phyloP scores from a whole-genome alignment of 2,329 filamentous ascomycete genomes.

The Ramularia endophylla region DNA sequence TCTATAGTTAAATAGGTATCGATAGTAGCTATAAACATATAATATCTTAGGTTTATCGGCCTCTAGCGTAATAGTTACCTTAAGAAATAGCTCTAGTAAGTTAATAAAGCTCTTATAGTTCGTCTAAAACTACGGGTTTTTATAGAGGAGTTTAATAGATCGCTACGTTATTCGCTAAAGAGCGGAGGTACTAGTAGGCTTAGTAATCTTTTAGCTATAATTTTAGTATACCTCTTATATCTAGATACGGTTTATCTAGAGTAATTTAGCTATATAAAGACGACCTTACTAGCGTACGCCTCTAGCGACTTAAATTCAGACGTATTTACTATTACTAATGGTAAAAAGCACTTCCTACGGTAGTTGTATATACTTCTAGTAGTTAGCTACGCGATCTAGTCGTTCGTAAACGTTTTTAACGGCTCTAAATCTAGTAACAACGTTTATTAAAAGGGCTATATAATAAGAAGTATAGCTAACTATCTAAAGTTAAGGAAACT shows the following conservation, averaged over 20 bases:
- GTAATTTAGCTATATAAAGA: not conserved
- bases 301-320: too few relatives aligned
- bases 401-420: too few relatives aligned
- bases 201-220: not conserved
- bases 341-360: too few relatives aligned
- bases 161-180: not conserved
- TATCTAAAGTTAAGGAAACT: not conserved
- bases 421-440: too few relatives aligned
- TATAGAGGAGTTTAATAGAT: not conserved
- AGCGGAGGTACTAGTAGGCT: not conserved
- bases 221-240: not conserved
- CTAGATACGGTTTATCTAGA: not conserved
- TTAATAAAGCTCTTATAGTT: not conserved
- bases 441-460: too few relatives aligned
- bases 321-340: too few relatives aligned
- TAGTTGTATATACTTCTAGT: too few relatives aligned
- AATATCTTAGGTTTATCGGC: not conserved
- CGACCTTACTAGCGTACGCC: too few relatives aligned
- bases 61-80: conserved; percentile 1
- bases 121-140: not conserved
- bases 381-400: too few relatives aligned
- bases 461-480: not conserved
- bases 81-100: not conserved
- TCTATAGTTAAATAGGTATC: not conserved
- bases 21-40: not conserved